Conservation (phyloP, 495 filamentous ascomycete species). For the Sabuloglossum arenarium region DNA sequence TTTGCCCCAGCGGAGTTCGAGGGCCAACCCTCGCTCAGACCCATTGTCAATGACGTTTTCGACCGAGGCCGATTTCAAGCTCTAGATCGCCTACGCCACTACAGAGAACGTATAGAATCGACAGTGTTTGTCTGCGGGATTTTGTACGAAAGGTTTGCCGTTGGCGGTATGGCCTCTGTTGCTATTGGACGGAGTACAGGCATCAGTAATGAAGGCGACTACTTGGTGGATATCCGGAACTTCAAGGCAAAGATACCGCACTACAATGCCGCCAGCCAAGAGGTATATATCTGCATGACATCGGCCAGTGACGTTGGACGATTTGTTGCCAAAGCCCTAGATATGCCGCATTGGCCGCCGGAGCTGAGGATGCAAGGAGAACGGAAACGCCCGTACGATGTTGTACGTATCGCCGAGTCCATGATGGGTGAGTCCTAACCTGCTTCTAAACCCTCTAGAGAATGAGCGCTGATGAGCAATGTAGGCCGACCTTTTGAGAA, state of each 20-base stretch:
- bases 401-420: background rate
- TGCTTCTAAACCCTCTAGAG: background rate
- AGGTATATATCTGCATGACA: constrained; percentile 38
- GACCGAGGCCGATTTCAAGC: constrained; percentile 36
- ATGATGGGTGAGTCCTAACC: background rate
- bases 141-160: constrained; percentile 56
- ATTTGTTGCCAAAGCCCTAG: constrained; percentile 42
- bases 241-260: constrained; percentile 37
- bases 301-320: constrained; percentile 43
- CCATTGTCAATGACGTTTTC: constrained; percentile 19
- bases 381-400: constrained; percentile 8
- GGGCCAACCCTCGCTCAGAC: constrained; percentile 26
- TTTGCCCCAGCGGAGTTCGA: constrained; percentile 65
- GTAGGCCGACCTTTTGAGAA: background rate
- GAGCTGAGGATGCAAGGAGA: constrained; percentile 46
- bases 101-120: constrained; percentile 32
- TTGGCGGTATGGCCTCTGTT: constrained; percentile 33
- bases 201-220: constrained; percentile 34
- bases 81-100: constrained; percentile 30
- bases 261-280: constrained; percentile 23
- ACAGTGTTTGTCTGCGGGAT: constrained; percentile 52
- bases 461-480: background rate
- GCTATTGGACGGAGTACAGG: constrained; percentile 29
- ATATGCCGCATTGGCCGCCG: constrained; percentile 38
- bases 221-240: constrained; percentile 36